phyloP scores from a whole-genome alignment of 139 green algal genomes.

The Coccomyxa sp. region DNA sequence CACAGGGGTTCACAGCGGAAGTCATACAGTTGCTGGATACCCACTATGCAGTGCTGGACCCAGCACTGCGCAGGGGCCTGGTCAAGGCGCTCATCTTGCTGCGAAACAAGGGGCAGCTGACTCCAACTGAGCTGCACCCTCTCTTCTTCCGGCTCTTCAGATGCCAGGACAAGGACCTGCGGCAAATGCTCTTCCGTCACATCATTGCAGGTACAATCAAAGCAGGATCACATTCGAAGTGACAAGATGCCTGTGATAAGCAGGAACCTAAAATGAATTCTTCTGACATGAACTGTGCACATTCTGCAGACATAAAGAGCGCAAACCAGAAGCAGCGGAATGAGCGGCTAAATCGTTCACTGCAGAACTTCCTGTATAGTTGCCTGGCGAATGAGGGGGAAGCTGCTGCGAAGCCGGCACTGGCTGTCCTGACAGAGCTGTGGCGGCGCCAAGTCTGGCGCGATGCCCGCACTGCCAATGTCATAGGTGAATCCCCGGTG shows the following conservation, averaged over 20 bases:
- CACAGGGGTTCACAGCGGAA: slow-evolving; percentile 56
- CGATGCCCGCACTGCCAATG: slow-evolving; percentile 90
- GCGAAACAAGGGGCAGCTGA: slow-evolving; percentile 56
- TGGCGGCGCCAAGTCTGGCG: slow-evolving; percentile 93
- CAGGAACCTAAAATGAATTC: too few species aligned
- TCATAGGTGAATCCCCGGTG: slow-evolving; percentile 60
- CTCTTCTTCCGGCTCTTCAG: slow-evolving; percentile 93
- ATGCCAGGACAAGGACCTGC: slow-evolving; percentile 87
- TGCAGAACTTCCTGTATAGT: slow-evolving; percentile 84
- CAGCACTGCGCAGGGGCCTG: slow-evolving; percentile 57
- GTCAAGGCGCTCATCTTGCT: slow-evolving; percentile 90
- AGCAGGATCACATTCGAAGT: not conserved
- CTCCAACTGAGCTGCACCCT: slow-evolving; percentile 63
- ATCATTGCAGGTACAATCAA: slow-evolving; percentile 67
- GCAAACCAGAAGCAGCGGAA: slow-evolving; percentile 78
- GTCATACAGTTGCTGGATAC: slow-evolving; percentile 84
- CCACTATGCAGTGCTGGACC: slow-evolving; percentile 67
- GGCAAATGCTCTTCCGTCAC: slow-evolving; percentile 82
- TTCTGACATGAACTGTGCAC: not conserved
- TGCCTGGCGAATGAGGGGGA: slow-evolving; percentile 77
- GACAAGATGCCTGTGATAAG: not conserved
- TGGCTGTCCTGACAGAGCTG: slow-evolving; percentile 91
- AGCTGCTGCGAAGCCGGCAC: slow-evolving; percentile 76
- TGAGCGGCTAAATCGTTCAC: slow-evolving; percentile 76
- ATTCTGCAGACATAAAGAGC: slow-evolving; percentile 70